Evolutionary conservation across 371 early-diverging fungal genomes (phyloP).

Genomic region (Mortierella sp.): DNA sequence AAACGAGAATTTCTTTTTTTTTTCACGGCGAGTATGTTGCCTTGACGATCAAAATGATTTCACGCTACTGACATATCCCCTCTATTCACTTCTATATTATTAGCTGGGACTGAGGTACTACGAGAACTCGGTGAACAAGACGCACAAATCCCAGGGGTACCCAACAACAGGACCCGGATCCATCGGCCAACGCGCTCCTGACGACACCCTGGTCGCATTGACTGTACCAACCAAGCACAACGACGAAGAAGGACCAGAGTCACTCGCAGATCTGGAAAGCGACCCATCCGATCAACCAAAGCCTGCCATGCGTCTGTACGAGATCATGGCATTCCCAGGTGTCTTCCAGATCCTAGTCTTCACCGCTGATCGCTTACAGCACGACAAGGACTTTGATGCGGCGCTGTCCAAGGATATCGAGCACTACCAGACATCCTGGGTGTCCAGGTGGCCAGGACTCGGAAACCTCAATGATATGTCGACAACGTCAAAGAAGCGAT

Average conservation of each 20-base stretch:
- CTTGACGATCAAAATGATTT: neutral
- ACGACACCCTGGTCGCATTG: neutral
- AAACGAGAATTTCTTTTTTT: neutral
- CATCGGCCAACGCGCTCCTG: neutral
- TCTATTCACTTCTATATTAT: neutral
- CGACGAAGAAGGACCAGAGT: neutral
- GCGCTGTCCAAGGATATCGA: neutral
- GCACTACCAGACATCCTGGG: neutral
- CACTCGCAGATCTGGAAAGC: neutral
- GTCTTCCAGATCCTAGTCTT: constrained; percentile 20
- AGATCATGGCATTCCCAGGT: constrained; percentile 1
- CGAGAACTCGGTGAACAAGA: constrained; percentile 16
- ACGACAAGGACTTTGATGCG: neutral
- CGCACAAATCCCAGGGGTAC: constrained; percentile 7
- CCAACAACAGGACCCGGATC: neutral
- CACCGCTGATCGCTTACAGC: neutral
- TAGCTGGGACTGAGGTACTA: constrained; percentile 15
- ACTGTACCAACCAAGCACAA: neutral
- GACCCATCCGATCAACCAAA: neutral
- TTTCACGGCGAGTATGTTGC: no score
- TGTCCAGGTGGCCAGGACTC: constrained; percentile 7
- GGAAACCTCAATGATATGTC: neutral
- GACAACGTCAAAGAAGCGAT: neutral
- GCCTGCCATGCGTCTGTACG: neutral
- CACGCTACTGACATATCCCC: neutral